Percentiles rank a stretch among this genome's conserved stretches.
Evolutionary conservation across 2,329 filamentous ascomycete species (phyloP).

Genomic region (Epichloe elymi): DNA sequence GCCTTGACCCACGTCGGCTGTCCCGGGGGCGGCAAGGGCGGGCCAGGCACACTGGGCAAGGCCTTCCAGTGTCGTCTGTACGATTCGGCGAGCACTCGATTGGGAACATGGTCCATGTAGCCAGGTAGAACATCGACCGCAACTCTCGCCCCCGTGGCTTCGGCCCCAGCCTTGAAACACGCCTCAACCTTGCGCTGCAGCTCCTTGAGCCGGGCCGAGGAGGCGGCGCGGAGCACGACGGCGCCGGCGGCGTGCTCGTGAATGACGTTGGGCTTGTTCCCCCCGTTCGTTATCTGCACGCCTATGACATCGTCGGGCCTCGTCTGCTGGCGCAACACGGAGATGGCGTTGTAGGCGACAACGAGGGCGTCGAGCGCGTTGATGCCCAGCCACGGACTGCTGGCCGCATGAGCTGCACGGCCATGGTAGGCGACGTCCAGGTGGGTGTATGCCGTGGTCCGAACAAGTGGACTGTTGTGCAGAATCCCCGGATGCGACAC

Average conservation of each 20-base stretch:
- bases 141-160: constrained; percentile 32
- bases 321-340: constrained; percentile 41
- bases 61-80: constrained; percentile 28
- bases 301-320: constrained; percentile 36
- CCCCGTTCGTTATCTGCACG: constrained; percentile 38
- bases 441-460: constrained; percentile 35
- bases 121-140: constrained; percentile 24
- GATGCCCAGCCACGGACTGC: constrained; percentile 41
- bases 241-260: constrained; percentile 33
- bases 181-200: constrained; percentile 27
- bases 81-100: constrained; percentile 31
- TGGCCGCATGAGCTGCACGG: constrained; percentile 40
- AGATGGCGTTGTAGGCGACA: constrained; percentile 31
- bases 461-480: constrained; percentile 31
- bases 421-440: constrained; percentile 40
- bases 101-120: constrained; percentile 44
- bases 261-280: constrained; percentile 42
- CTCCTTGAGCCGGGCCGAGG: constrained; percentile 24
- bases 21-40: constrained; percentile 18
- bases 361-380: constrained; percentile 46
- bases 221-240: constrained; percentile 32
- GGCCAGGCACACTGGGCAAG: constrained; percentile 20
- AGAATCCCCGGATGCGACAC: constrained; percentile 20
- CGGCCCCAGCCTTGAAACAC: constrained; percentile 24
- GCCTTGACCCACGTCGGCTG: constrained; percentile 21